phyloP scores from a whole-genome alignment of 176 grass and related monocot species.

The Rhynchospora pubera region DNA sequence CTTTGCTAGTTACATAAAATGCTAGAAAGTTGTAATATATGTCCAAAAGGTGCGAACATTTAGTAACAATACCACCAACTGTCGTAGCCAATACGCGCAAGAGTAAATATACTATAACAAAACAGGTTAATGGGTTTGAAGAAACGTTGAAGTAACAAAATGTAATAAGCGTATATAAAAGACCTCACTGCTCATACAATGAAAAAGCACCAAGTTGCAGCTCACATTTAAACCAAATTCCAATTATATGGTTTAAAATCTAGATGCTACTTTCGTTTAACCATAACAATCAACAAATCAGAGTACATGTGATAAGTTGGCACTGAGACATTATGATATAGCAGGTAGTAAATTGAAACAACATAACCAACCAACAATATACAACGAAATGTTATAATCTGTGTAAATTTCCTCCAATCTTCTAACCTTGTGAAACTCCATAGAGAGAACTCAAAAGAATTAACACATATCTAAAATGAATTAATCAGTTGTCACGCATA shows the following conservation, averaged over 20 bases:
- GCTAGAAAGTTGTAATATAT: no score
- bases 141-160: background rate
- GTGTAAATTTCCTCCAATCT: background rate
- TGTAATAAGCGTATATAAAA: background rate
- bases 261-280: background rate
- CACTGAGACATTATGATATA: background rate
- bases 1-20: no score
- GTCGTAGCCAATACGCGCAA: background rate
- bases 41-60: no score
- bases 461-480: background rate
- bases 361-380: constrained; percentile 7
- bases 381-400: background rate
- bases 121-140: background rate
- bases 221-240: background rate
- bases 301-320: background rate
- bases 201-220: background rate
- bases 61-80: no score
- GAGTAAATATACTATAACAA: background rate
- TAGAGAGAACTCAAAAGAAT: background rate
- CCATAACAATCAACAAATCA: background rate
- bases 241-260: background rate
- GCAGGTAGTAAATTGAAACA: background rate
- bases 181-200: background rate
- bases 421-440: background rate
- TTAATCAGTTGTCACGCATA: background rate